Conservation (phyloP, 2,329 filamentous ascomycete species). For the Hortaea werneckii region DNA sequence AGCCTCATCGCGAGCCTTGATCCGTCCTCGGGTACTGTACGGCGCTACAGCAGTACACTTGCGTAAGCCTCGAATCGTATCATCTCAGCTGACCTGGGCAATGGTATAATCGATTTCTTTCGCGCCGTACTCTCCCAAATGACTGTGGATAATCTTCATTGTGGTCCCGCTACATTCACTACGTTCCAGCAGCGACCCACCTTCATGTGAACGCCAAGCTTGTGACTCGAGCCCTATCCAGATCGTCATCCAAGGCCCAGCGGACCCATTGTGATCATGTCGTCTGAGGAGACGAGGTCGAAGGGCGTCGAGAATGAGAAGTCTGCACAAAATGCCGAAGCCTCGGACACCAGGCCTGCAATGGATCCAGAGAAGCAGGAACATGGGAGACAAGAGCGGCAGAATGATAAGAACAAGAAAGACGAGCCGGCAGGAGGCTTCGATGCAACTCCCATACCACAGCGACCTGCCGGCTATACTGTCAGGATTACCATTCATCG, state of each 20-base stretch:
- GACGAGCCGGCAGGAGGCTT: slow-evolving; percentile 61
- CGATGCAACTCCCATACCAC: slow-evolving; percentile 67
- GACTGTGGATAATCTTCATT: no score
- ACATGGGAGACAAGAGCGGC: not conserved
- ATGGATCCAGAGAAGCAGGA: not conserved
- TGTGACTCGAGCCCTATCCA: not conserved
- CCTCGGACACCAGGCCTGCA: no score
- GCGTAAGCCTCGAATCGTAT: no score
- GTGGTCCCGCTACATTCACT: no score
- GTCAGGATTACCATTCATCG: slow-evolving; percentile 75
- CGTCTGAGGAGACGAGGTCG: not conserved
- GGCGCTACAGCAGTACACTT: no score
- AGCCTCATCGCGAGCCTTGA: no score
- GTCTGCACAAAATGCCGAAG: not conserved
- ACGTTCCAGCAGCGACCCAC: no score
- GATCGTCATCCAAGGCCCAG: not conserved
- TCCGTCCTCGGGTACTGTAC: no score
- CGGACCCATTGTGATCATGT: not conserved
- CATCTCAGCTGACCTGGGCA: no score
- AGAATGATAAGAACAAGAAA: no score
- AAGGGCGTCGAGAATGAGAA: slow-evolving; percentile 1
- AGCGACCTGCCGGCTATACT: slow-evolving; percentile 63
- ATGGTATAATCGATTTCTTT: no score
- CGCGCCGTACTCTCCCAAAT: no score
- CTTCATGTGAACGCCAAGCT: not conserved